These are phyloP conservation scores for Leccinum broughii DNA, from an alignment of 768 basidiomycete genomes.

Conservation along the genomic window DNA sequence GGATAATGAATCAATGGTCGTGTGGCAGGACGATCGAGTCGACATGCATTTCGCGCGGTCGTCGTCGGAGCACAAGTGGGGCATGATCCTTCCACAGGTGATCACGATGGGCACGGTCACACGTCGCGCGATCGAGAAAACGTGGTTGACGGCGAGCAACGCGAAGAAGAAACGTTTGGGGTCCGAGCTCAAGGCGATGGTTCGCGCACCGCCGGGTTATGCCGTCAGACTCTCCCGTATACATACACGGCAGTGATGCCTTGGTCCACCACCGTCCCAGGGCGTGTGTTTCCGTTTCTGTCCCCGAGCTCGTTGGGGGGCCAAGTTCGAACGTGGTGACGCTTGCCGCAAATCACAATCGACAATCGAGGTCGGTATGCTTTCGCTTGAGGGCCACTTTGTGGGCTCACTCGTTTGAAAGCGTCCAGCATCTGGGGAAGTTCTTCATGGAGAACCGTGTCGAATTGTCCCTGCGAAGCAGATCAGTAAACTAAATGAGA, in stretches of 20 bases:
- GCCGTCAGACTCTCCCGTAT: neutral
- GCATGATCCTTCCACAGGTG: no score
- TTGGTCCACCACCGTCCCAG: constrained; percentile 80
- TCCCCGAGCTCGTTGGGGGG: constrained; percentile 53
- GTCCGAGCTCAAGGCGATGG: no score
- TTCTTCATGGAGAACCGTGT: constrained; percentile 58
- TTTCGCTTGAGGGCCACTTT: constrained; percentile 40
- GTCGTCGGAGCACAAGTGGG: no score
- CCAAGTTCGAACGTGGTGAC: constrained; percentile 58
- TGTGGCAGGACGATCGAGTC: no score
- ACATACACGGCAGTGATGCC: constrained; percentile 70
- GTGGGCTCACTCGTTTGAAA: constrained; percentile 48
- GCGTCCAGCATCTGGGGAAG: constrained; percentile 61
- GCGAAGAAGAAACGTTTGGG: no score
- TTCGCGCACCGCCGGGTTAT: no score
- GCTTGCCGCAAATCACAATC: constrained; percentile 82
- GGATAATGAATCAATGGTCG: no score
- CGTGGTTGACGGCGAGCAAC: no score
- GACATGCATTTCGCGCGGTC: no score
- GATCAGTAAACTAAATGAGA: neutral
- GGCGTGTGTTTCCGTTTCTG: constrained; percentile 72
- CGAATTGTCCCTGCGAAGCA: constrained; percentile 66
- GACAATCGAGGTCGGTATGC: constrained; percentile 63
- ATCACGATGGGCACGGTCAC: no score
- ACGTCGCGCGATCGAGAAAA: no score